Evolutionary conservation across 2,329 filamentous ascomycete genomes (phyloP).

Genomic region (Parastagonospora nodorum): DNA sequence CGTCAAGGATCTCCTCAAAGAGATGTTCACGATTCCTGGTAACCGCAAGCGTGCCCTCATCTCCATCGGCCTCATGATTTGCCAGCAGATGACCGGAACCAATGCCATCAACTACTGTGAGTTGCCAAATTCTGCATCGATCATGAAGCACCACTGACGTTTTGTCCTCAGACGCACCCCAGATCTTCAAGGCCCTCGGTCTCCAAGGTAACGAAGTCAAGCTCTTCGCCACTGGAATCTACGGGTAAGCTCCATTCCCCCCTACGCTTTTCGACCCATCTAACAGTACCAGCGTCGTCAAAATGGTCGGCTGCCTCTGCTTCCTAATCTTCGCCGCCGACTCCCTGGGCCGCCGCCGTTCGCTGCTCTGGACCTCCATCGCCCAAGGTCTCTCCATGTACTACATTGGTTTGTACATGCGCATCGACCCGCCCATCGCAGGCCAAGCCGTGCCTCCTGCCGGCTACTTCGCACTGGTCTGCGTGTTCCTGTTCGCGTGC

Average conservation of each 20-base stretch:
- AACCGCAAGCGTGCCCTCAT: conserved; percentile 68
- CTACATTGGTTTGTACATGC: conserved; percentile 73
- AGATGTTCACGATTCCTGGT: conserved; percentile 52
- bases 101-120: conserved; percentile 59
- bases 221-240: conserved; percentile 75
- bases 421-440: conserved; percentile 62
- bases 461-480: conserved; percentile 72
- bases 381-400: conserved; percentile 68
- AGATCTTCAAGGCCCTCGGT: conserved; percentile 70
- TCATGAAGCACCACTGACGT: too few relatives aligned
- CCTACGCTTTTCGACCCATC: too few relatives aligned
- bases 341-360: conserved; percentile 68
- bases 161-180: conserved; percentile 57
- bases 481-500: conserved; percentile 73
- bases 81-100: conserved; percentile 72
- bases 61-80: conserved; percentile 68
- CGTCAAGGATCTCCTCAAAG: conserved; percentile 47
- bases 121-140: too few relatives aligned
- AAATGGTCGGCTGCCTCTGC: conserved; percentile 65
- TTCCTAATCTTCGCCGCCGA: conserved; percentile 73
- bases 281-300: conserved; percentile 56
- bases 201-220: conserved; percentile 61
- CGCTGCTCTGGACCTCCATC: conserved; percentile 67
- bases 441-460: conserved; percentile 64
- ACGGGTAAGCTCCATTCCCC: conserved; percentile 51